Base-by-base conservation (phyloP, 169 alveolate genomes). In the Theileria orientalis region DNA sequence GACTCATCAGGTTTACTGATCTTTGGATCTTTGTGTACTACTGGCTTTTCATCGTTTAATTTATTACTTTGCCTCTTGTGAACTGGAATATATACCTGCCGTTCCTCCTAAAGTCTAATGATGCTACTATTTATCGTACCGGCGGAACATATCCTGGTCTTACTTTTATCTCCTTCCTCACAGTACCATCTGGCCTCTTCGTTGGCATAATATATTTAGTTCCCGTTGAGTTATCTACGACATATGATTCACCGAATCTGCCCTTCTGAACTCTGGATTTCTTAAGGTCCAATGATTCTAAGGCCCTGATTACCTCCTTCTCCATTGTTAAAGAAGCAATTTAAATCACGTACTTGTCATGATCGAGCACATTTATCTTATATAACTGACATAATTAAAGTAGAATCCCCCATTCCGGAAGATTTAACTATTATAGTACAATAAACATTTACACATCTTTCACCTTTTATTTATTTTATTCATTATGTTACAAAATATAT, bases 131-230 rank as follows among this genome's bases (percentile, higher is more conserved):
- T 25, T 1, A 21, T 42, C 67, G 44, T 64, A 88, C 93, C 84
- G 69, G 91, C 2, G 91, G 93, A 75, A 83, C 77, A 33, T 88
- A 88, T 44, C 90, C 93, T 5, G 93, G 85, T 32, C 85, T 74
- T 0, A 88, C 90, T 40, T 84, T 83, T 44, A 88, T 88, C 27
- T 70, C 83, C 54, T 73, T 76, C 19, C 93, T 83, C 41, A 59
- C 73, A 25, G 86, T 76, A n/a, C 93, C 93, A 75, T 88, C 93
- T 74, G 83, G 74, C 30, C 93, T 69, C 40, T 69, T 80, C 30
- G 91, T 60, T 11, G 90, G 91, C 42, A 76, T 78, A 32, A 88
- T 84, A 62, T 56, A 79, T 35, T 69, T 85, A n/a, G 70, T 91
- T 30, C 87, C 85, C 8, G 91, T 84, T 37, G 60, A 61, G n/a